Conservation (phyloP, 2,329 filamentous ascomycete species). For the Colletotrichum ledebouriae region DNA sequence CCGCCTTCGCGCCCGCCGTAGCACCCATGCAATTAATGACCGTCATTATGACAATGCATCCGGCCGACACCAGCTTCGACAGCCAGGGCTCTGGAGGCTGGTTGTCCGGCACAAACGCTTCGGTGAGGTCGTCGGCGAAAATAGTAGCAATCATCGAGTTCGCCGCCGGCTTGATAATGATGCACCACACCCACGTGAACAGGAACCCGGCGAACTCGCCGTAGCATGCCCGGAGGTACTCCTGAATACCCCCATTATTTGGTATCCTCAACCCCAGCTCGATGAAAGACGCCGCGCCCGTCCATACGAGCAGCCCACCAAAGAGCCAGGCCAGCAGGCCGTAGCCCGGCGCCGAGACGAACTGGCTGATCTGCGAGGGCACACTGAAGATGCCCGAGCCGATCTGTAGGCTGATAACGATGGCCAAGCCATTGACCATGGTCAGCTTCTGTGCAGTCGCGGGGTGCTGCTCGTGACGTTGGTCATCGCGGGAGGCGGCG, state of each 20-base stretch:
- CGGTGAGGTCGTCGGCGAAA: slow-evolving; percentile 56
- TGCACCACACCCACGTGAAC: slow-evolving; percentile 59
- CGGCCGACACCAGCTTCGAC: slow-evolving; percentile 54
- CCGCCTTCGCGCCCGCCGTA: slow-evolving; percentile 54
- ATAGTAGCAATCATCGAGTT: slow-evolving; percentile 60
- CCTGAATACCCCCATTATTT: slow-evolving; percentile 60
- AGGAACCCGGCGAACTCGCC: slow-evolving; percentile 58
- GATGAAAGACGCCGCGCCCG: slow-evolving; percentile 61
- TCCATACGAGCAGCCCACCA: slow-evolving; percentile 60
- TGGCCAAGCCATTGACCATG: slow-evolving; percentile 52
- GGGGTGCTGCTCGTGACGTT: slow-evolving; percentile 17
- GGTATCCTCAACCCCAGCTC: slow-evolving; percentile 61
- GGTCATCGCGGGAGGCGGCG: slow-evolving; percentile 8
- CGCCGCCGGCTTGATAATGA: slow-evolving; percentile 58
- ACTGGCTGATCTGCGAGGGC: slow-evolving; percentile 57
- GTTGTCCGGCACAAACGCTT: slow-evolving; percentile 48
- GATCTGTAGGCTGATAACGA: slow-evolving; percentile 62
- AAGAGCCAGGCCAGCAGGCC: slow-evolving; percentile 58
- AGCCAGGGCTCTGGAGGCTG: slow-evolving; percentile 44
- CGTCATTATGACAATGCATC: slow-evolving; percentile 55
- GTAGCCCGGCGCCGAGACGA: slow-evolving; percentile 58
- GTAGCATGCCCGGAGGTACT: slow-evolving; percentile 58
- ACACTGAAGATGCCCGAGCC: slow-evolving; percentile 63
- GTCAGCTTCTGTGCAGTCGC: slow-evolving; percentile 42
- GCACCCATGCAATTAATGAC: slow-evolving; percentile 59